Conservation (phyloP, 2,329 filamentous ascomycete species). For the Pseudocercospora pini-densiflorae region DNA sequence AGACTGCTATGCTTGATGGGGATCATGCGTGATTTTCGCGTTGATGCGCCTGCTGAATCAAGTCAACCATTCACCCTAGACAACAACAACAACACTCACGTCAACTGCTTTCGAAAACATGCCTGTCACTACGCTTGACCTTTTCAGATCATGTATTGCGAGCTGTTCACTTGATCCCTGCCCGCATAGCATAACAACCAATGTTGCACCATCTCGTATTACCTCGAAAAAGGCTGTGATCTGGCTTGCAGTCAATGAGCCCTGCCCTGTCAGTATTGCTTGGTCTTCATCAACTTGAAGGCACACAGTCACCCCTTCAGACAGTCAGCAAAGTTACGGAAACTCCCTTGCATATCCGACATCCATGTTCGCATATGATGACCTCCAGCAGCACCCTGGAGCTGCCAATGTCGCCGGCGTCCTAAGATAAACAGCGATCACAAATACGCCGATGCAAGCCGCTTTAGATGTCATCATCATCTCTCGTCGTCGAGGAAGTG, state of each 20-base stretch:
- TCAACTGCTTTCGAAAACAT: neutral
- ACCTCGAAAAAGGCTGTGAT: neutral
- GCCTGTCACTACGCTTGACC: neutral
- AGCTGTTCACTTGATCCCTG: neutral
- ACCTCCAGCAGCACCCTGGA: neutral
- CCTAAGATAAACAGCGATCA: neutral
- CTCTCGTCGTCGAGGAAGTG: neutral
- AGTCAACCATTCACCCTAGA: neutral
- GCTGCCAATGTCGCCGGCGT: neutral
- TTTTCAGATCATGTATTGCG: conserved; percentile 1
- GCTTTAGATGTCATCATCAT: neutral
- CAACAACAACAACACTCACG: neutral
- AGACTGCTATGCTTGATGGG: neutral
- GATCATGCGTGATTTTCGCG: neutral
- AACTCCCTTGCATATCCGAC: neutral
- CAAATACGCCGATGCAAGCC: neutral
- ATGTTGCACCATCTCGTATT: conserved; percentile 5
- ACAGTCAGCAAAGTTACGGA: conserved; percentile 5
- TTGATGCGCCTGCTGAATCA: neutral
- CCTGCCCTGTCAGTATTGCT: neutral
- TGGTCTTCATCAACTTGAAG: neutral
- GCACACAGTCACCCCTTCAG: neutral
- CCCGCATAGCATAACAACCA: neutral
- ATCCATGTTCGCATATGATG: neutral
- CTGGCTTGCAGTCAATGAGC: neutral